Evolutionary conservation across 1,284 basidiomycete genomes (phyloP).

Genomic region (Coniophora puteana): DNA sequence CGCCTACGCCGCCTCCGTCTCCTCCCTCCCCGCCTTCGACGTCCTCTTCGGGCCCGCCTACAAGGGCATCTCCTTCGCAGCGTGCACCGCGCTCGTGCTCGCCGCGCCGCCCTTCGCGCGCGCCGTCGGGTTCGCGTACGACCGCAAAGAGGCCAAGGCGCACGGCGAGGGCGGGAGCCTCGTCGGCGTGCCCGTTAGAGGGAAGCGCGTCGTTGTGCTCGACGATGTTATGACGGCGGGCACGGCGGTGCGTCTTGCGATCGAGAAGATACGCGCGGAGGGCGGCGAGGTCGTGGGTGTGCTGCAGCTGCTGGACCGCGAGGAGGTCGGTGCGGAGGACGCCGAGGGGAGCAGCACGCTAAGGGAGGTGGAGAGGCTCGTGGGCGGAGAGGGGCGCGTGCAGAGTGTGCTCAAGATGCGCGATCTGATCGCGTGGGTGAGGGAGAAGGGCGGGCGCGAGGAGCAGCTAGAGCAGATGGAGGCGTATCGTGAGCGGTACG

Average conservation of each 20-base stretch:
- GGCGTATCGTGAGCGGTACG: constrained; percentile 80
- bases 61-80: constrained; percentile 95
- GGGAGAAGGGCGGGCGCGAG: constrained; percentile 59
- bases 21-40: constrained; percentile 63
- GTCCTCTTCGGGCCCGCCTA: constrained; percentile 97
- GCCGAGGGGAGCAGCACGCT: constrained; percentile 63
- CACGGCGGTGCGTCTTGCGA: constrained; percentile 84
- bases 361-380: constrained; percentile 79
- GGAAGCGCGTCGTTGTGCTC: constrained; percentile 81
- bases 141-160: constrained; percentile 94
- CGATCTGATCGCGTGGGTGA: constrained; percentile 85
- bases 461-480: constrained; percentile 77
- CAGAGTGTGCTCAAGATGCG: constrained; percentile 79
- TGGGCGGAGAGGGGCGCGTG: constrained; percentile 63
- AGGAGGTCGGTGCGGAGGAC: constrained; percentile 79
- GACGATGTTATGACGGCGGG: constrained; percentile 98
- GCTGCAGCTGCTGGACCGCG: constrained; percentile 86
- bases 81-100: constrained; percentile 81
- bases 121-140: constrained; percentile 84
- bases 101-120: constrained; percentile 62
- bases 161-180: constrained; percentile 96
- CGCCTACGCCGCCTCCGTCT: constrained; percentile 88
- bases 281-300: constrained; percentile 87
- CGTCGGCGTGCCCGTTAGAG: constrained; percentile 82
- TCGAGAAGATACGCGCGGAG: constrained; percentile 63